Base-by-base conservation (phyloP, 129 eudicot species). In the Escallonia herrerae region DNA sequence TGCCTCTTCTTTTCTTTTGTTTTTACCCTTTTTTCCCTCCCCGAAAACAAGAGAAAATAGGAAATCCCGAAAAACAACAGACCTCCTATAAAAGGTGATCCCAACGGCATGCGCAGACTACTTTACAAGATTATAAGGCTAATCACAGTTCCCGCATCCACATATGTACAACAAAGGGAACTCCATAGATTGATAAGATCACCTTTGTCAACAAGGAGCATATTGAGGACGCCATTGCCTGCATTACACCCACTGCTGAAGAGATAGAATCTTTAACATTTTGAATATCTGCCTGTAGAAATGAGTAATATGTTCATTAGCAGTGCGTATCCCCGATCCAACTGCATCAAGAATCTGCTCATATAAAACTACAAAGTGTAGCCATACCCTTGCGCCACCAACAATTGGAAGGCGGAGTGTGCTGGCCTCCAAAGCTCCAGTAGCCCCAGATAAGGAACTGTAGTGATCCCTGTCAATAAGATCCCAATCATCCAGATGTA, bases 171-270 rank as follows among this genome's bases (percentile, higher is more conserved):
- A 38, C 12, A 69, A 43, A 38, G 15, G 48, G 40, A 56, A 39
- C 52, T 41, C 33, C 67, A 72, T 38, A 59, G 38, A 64, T 50
- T 7, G 4, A 15, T 38, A 41, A 14, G 40, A 33, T 68, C 64
- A 89, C 99, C 95, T 83, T 89, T 8, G 70, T 40, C 41, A 73
- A 77, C 65, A 81, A 78, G 74, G 87, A 71, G 74, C 83, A 73
- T 53, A 84, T 72, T 39, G 90, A 86, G 59, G 89, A 86, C 63
- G 82, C 77, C 87, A 89, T 86, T 41, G 84, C 57, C 55, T 85
- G 96, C 96, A 93, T 83, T 58, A 89, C 87, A 74, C 86, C 96
- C 73, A 76, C 87, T 15, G 99, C 91, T 43, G 95, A 86, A 68
- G 76, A 56, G 12, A 93, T 79, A 43, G 99, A 89, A 71, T 83